Evolutionary conservation across 352 stramenopile genomes (phyloP), one percentile per base, ranked within the genome.

Genomic region (Globisporangium cederbergense): DNA sequence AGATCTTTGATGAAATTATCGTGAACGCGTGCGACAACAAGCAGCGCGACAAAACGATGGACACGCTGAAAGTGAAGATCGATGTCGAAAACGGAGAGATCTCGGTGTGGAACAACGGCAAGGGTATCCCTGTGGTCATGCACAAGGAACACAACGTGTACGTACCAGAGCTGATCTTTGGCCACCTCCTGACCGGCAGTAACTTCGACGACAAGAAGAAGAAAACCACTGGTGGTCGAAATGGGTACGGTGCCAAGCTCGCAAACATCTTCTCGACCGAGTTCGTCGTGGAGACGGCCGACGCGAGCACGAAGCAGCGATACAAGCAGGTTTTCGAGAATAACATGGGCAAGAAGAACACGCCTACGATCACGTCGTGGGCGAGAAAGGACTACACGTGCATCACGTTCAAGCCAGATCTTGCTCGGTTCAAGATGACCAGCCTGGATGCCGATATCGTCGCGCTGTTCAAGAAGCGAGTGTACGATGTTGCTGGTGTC

Each of bases 1-100:
- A 99, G 84, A 98, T 99, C 67, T 99, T 99, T 73, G 97, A 99
- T 73, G 97, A 99, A 72, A 99, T 99, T 60, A 97, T 99, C 16
- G 97, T 99, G 51, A 99, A 99, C 78, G 98, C 98, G 0, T 98
- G 97, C 22, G 98, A 99, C 72, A 99, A 99, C 88, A 99, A 99
- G 79, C 98, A 99, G 78, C 91, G 98, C 32, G 98, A 99, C 88
- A 87, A 93, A 54, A 82, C 84, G 30, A 98, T 98, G 93, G 85
- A 96, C 71, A 93, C 82, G 22, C 70, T 98, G 4, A 98, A 99
- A 45, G 97, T 99, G 8, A 91, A 77, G 4, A 98, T 99, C 47
- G 81, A 99, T 65, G 80, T 82, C 0, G 91, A 96, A 50, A 84
- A 88, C 34, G 96, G 95, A 51, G 80, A 83, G 46, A 98, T 99